Conservation (phyloP, 1,284 basidiomycete species). For the Cryptococcus amylolentus region DNA sequence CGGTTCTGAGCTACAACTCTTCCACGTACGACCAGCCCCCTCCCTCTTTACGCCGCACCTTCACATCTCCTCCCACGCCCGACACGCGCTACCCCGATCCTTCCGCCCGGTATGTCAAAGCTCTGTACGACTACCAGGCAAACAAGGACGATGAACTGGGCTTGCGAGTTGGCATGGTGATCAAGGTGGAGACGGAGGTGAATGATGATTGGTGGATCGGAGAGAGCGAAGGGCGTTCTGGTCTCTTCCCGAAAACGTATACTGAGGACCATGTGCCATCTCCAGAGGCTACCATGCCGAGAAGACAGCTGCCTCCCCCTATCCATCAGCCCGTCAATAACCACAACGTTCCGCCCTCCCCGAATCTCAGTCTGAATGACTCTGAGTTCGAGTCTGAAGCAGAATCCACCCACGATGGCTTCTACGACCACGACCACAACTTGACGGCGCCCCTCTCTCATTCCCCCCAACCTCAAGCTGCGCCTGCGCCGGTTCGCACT, state of each 20-base stretch:
- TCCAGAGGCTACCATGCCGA: conserved; percentile 31
- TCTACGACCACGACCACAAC: conserved; percentile 30
- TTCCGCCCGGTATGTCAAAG: conserved; percentile 54
- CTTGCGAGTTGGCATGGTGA: conserved; percentile 67
- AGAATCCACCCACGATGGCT: conserved; percentile 15
- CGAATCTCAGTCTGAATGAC: conserved; percentile 16
- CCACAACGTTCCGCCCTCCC: conserved; percentile 9
- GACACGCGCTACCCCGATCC: conserved; percentile 11
- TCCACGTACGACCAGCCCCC: conserved; percentile 11
- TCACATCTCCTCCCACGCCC: conserved; percentile 29
- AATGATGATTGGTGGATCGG: conserved; percentile 51
- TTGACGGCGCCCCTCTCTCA: conserved; percentile 25
- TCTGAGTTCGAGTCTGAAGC: conserved; percentile 23
- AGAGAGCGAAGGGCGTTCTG: conserved; percentile 56
- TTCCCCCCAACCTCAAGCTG: conserved; percentile 16
- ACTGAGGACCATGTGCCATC: conserved; percentile 55
- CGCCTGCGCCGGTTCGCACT: neutral
- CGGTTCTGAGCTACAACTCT: conserved; percentile 6
- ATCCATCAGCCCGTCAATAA: conserved; percentile 6
- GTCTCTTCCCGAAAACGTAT: conserved; percentile 72
- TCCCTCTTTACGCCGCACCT: conserved; percentile 29
- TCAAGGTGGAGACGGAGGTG: conserved; percentile 69
- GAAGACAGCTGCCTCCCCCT: conserved; percentile 11
- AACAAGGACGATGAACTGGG: conserved; percentile 66
- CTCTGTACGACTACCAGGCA: conserved; percentile 67